Base-by-base conservation (phyloP, 257 asterid species). In the Lycium barbarum region DNA sequence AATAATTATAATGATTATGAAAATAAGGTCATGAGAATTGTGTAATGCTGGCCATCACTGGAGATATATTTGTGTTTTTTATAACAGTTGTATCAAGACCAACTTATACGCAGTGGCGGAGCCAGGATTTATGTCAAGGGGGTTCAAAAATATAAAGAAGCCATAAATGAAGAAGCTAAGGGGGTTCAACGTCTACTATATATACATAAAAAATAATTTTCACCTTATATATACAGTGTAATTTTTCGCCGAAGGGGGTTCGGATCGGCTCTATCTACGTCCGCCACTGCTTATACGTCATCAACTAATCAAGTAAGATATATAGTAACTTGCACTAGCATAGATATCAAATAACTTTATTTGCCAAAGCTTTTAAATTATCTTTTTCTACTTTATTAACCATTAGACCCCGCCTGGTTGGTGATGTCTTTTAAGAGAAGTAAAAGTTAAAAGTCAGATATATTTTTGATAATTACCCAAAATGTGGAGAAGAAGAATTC, bases 401-500 rank as follows among this genome's bases (percentile, higher is more conserved):
- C 3, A 38, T 7, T 70, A 70, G 54, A 17, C 3, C 15, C 8
- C 49, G 38, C 33, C 15, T 8, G 33, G 33, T 26, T 40, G 15
- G 7, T 38, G 79, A 26, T 9, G 2, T 43, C 5, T 18, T 43
- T 43, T 18, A 68, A 70, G 17, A n/a, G 7, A 70, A 43, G 45
- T 2, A 18, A 2, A 43, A 72, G 2, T n/a, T 9, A 43, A 72
- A 67, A 14, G 0, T 14, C 0, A 1, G 9, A 71, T 7, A 36
- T 36, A 38, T 68, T 7, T 15, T 7, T 45, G 8, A 4, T 2
- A 38, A 17, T 6, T 83, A 83, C 85, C 85, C 85, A 70, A 70
- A 49, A 2, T 83, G 85, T n/a, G 55, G 70, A 49, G 85, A 51
- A 78, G 65, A 53, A 55, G 80, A 62, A 55, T 82, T 61, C 81